Base-by-base conservation (phyloP, 495 filamentous ascomycete species). In the Platismatia glauca region DNA sequence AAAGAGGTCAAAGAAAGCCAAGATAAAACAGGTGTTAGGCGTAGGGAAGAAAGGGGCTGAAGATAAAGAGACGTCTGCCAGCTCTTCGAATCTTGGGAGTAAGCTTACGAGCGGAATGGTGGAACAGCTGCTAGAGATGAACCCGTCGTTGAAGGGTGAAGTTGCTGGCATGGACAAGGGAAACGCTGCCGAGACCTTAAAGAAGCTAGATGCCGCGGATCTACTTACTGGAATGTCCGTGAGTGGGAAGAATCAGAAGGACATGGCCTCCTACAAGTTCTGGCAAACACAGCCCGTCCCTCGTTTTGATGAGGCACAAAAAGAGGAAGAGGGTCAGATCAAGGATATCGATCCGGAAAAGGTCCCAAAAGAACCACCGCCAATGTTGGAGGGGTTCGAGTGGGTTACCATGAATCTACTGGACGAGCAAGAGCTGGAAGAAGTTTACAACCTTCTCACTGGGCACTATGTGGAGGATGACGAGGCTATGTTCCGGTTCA, bases 251-350 rank as follows among this genome's bases (percentile, higher is more conserved):
- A 95, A 95, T 68, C 83, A 84, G 66, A 96, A 95, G 75, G 93
- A 97, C 67, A 96, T 96, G 90, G 92, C 84, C 7, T 86, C 86
- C 37, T 96, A 97, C 80, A 96, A 95, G 74, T 98, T 98, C 75
- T 98, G 94, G 94, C 85, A 89, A 71, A 97, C 94, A 39, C 94
- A 98, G 72, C 94, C 94, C 0, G 94, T 98, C 37, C 89, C 90
- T 13, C 84, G 85, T 61, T 96, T 97, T 66, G 77, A 84, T 16
- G 66, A 74, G 57, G 58, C 68, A 53, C 71, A 69, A 59, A 70
- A 75, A 52, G 67, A 72, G 37, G 66, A 73, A 24, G 84, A 88
- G 57, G 86, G 86, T 0, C 80, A 83, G 2, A 88, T 88, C 70
- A 83, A 86, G 74, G 76, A 76, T 13, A 89, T 92, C 68, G 85